Evolutionary conservation across 257 asterid species (phyloP).

Genomic region (Capsicum pubescens): DNA sequence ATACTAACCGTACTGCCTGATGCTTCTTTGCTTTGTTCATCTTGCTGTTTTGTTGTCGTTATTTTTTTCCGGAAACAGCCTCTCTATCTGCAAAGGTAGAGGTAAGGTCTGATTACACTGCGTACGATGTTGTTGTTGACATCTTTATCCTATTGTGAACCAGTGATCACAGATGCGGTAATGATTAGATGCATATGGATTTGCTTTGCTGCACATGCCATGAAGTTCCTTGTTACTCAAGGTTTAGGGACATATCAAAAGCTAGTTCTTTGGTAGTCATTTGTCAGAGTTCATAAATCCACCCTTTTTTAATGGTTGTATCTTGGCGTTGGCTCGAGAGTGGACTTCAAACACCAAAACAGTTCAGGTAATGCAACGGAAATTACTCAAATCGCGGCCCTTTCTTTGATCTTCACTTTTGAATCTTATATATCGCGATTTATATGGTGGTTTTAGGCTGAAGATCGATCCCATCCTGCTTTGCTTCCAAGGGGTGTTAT

Average conservation of each 20-base stretch:
- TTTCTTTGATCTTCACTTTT: neutral
- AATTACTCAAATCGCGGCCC: neutral
- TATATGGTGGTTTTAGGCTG: slow-evolving; percentile 16
- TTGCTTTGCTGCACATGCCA: slow-evolving; percentile 57
- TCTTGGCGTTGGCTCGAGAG: slow-evolving; percentile 27
- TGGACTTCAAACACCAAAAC: neutral
- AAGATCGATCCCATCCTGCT: neutral
- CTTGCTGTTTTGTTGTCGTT: neutral
- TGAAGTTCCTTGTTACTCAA: slow-evolving; percentile 54
- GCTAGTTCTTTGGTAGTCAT: slow-evolving; percentile 35
- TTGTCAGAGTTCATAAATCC: slow-evolving; percentile 13
- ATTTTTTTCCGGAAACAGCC: neutral
- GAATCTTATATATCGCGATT: neutral
- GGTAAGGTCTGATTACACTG: neutral
- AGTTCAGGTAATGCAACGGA: slow-evolving; percentile 26
- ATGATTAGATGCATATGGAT: slow-evolving; percentile 61
- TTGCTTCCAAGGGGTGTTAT: neutral
- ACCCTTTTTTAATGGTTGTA: neutral
- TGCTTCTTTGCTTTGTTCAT: neutral
- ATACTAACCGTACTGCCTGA: neutral
- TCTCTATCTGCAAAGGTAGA: neutral
- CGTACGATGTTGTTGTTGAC: neutral
- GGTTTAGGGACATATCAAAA: slow-evolving; percentile 35
- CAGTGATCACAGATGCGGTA: slow-evolving; percentile 59
- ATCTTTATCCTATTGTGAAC: slow-evolving; percentile 28